Evolutionary conservation across 2,329 filamentous ascomycete genomes (phyloP).

Genomic region (Hypomyces perniciosus): DNA sequence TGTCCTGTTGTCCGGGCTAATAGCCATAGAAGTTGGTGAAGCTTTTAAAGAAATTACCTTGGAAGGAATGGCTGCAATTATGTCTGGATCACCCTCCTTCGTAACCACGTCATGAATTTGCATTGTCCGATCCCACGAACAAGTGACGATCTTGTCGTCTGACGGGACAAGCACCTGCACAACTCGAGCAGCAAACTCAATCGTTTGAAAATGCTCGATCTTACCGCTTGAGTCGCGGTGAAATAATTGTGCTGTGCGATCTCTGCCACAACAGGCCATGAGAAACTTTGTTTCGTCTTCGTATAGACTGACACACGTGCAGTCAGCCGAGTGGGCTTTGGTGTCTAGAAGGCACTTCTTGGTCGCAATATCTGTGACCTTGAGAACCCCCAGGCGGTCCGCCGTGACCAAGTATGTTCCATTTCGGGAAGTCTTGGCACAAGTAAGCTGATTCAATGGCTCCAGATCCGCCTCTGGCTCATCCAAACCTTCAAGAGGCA

Average conservation of each 20-base stretch:
- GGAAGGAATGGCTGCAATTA: slow-evolving; percentile 69
- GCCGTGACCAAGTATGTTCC: slow-evolving; percentile 70
- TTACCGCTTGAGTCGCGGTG: slow-evolving; percentile 47
- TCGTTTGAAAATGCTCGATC: slow-evolving; percentile 80
- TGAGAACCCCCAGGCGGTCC: slow-evolving; percentile 79
- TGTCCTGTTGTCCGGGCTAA: slow-evolving; percentile 55
- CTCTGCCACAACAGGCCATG: slow-evolving; percentile 77
- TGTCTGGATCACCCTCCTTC: slow-evolving; percentile 57
- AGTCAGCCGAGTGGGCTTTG: slow-evolving; percentile 81
- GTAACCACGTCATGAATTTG: slow-evolving; percentile 74
- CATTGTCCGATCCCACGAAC: slow-evolving; percentile 80
- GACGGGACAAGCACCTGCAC: slow-evolving; percentile 68
- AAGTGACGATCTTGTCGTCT: slow-evolving; percentile 72
- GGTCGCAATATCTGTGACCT: slow-evolving; percentile 58
- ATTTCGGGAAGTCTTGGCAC: slow-evolving; percentile 53
- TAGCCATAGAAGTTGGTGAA: slow-evolving; percentile 77
- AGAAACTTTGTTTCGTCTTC: slow-evolving; percentile 57
- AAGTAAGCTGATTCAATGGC: slow-evolving; percentile 51
- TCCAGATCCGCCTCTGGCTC: slow-evolving; percentile 48
- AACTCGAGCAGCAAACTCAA: slow-evolving; percentile 88
- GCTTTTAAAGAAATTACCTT: slow-evolving; percentile 77
- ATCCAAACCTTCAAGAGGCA: slow-evolving; percentile 72
- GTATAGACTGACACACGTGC: slow-evolving; percentile 72
- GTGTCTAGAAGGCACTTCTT: slow-evolving; percentile 61
- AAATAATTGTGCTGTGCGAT: slow-evolving; percentile 93